These are phyloP conservation scores for Aureobasidium lini DNA, from an alignment of 2,329 filamentous ascomycete genomes.

Conservation along the genomic window DNA sequence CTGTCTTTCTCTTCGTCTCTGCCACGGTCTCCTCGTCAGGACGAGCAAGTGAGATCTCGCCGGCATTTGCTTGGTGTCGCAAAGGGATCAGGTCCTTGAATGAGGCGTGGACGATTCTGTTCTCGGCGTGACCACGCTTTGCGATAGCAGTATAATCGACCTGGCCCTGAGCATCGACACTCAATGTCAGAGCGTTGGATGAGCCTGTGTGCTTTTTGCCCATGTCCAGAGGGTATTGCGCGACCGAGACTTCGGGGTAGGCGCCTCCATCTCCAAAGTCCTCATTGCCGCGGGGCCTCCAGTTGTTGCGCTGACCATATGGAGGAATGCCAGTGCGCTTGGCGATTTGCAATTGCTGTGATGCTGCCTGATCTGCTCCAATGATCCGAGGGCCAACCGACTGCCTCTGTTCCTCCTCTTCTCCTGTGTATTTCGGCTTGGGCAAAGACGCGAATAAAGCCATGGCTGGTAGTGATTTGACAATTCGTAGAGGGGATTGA, in stretches of 20 bases:
- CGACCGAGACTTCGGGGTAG: constrained; percentile 82
- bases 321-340: constrained; percentile 63
- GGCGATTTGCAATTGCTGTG: constrained; percentile 71
- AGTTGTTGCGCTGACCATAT: constrained; percentile 80
- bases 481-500: no score
- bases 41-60: constrained; percentile 78
- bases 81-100: constrained; percentile 97
- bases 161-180: constrained; percentile 85
- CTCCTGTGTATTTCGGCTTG: constrained; percentile 83
- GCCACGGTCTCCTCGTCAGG: constrained; percentile 79
- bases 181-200: constrained; percentile 84
- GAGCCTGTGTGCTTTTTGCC: constrained; percentile 63
- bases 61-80: constrained; percentile 83
- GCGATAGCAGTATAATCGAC: constrained; percentile 97
- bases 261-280: constrained; percentile 96
- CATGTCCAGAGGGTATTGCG: constrained; percentile 95
- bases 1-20: constrained; percentile 79
- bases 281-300: constrained; percentile 80
- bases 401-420: constrained; percentile 75
- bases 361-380: constrained; percentile 69
- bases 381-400: constrained; percentile 78
- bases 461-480: constrained; percentile 38
- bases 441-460: constrained; percentile 62
- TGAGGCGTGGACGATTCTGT: constrained; percentile 81
- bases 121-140: constrained; percentile 75